Evolutionary conservation across 2,329 filamentous ascomycete species (phyloP), one percentile per base, ranked within the genome.

Genomic region (Apiospora saccharicola): DNA sequence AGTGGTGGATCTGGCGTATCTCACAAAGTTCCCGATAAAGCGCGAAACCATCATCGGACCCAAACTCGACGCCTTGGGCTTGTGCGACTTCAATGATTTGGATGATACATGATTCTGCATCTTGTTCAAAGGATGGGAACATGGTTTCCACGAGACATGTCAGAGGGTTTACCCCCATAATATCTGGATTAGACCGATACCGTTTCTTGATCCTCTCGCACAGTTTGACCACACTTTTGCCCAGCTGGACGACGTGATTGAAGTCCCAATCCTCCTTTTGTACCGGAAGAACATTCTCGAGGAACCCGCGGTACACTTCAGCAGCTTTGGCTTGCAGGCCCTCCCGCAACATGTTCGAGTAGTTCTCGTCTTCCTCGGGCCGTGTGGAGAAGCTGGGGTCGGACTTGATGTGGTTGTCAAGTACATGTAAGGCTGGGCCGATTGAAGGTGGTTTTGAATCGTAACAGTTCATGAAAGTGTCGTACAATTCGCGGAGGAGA

Each of bases 11-110:
- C 46, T 89, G 88, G 43, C 96, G 92, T 73, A 98, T 94, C 75
- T 93, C 92, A 26, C 96, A 92, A 72, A 99, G 86, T 78, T 97
- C 94, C 78, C 90, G 93, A 84, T 99, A 99, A 24, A 99, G 85
- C 76, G 97, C 94, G 80, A 99, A 98, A 0, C 96, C 96, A 81
- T 99, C 96, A 78, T 98, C 90, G 37, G 98, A 90, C 51, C 93
- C 91, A 68, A 98, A 90, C 77, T 98, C 94, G 71, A 91, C 88
- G 19, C 90, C 91, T 70, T 88, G 90, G 46, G 90, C 88, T 75
- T 92, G 89, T 30, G 93, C 90, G 70, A 92, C 88, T 72, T 93
- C 88, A 75, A 98, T 87, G 74, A 98, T 96, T 71, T 93, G 89
- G 75, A 91, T 88, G 57, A 98, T 91, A 75, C 99, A 90, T 77